A percentile compares a stretch with the other conserved stretches of the same genome.
phyloP scores from a whole-genome alignment of 164 flowering plant genomes.

The Houttuynia cordata region DNA sequence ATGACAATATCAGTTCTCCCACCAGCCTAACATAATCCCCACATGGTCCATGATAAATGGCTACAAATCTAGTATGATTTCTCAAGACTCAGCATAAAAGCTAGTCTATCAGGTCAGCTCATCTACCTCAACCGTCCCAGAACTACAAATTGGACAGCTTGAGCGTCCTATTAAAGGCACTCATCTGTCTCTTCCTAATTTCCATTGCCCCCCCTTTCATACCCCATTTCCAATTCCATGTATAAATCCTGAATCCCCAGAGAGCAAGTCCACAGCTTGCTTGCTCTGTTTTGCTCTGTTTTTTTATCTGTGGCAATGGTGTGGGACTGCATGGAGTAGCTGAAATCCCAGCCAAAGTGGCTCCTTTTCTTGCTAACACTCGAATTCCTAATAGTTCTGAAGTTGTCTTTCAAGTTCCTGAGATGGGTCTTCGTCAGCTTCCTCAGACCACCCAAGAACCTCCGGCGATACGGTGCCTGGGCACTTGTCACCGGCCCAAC shows the following conservation, averaged over 20 bases:
- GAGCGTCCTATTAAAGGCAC: neutral
- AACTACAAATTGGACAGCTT: too few relatives aligned
- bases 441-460: conserved; percentile 69
- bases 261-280: neutral
- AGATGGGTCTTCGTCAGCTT: conserved; percentile 59
- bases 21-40: too few relatives aligned
- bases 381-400: conserved; percentile 31
- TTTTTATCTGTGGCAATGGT: too few relatives aligned
- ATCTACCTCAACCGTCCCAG: neutral
- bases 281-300: too few relatives aligned
- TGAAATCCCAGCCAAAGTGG: conserved; percentile 33
- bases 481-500: conserved; percentile 87
- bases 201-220: neutral
- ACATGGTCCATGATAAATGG: too few relatives aligned
- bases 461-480: conserved; percentile 87
- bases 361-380: conserved; percentile 29
- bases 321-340: conserved; percentile 10
- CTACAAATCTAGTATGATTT: too few relatives aligned
- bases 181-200: neutral
- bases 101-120: neutral
- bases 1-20: too few relatives aligned
- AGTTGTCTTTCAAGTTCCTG: conserved; percentile 21
- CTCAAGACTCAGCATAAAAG: too few relatives aligned
- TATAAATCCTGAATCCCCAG: neutral
- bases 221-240: neutral